phyloP scores from a whole-genome alignment of 495 filamentous ascomycete genomes.

The Penicillium paradoxum region DNA sequence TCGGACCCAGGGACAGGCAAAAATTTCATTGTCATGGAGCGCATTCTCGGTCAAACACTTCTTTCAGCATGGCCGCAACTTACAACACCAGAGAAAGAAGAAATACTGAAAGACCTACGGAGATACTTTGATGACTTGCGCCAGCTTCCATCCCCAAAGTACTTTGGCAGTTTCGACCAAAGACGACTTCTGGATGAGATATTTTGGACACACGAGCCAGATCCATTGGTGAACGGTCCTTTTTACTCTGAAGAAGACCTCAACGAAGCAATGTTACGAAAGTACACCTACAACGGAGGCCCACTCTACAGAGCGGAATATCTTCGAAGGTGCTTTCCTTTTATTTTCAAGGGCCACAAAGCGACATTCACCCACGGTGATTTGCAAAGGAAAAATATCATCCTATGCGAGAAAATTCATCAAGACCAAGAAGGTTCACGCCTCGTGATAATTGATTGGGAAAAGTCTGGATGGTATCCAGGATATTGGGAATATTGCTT shows the following conservation, averaged over 20 bases:
- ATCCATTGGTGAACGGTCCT: conserved; percentile 26
- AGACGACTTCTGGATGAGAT: conserved; percentile 29
- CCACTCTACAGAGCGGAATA: conserved; percentile 25
- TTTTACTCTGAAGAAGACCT: conserved; percentile 27
- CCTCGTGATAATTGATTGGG: conserved; percentile 41
- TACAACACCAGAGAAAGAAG: conserved; percentile 24
- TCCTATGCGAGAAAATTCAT: conserved; percentile 9
- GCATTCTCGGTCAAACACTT: conserved; percentile 31
- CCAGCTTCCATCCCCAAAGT: conserved; percentile 21
- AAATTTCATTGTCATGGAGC: conserved; percentile 39
- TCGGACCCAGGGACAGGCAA: conserved; percentile 17
- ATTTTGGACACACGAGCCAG: conserved; percentile 20
- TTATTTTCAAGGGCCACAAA: conserved; percentile 10
- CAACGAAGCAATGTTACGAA: conserved; percentile 26
- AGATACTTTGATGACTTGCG: conserved; percentile 29
- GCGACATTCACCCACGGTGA: conserved; percentile 20
- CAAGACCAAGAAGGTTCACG: conserved; percentile 17
- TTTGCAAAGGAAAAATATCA: conserved; percentile 20
- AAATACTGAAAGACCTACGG: conserved; percentile 24
- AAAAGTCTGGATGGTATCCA: conserved; percentile 40
- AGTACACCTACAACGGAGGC: conserved; percentile 21
- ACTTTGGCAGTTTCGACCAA: conserved; percentile 31
- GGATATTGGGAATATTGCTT: conserved; percentile 43
- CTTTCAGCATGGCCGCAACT: conserved; percentile 26
- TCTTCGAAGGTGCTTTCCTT: conserved; percentile 29